Evolutionary conservation across 495 filamentous ascomycete species (phyloP), one percentile per base, ranked within the genome.

Genomic region (Acidiella bohemica): DNA sequence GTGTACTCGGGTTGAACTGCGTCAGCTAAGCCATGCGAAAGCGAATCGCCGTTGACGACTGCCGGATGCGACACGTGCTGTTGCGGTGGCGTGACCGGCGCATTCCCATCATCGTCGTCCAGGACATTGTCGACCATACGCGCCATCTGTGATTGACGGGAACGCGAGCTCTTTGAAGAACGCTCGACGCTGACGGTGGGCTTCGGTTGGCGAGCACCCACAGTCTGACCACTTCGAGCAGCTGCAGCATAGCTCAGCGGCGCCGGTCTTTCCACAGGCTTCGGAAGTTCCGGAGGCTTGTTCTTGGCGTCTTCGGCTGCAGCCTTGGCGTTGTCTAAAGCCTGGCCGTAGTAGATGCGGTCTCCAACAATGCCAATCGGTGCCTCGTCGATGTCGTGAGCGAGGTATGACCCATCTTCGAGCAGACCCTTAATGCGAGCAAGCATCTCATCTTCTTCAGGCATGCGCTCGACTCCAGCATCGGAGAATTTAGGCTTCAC

Each of bases 381-480:
- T 5, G 44, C 58, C 25, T 59, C 72, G 2, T 46, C 70, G 43
- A 72, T 70, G 50, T 68, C 63, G 25, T 67, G 57, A 21, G 72
- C 68, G 11, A 82, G 57, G 39, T 67, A 60, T 21, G 80, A 56
- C 13, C 72, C 80, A 58, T 79, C 79, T 16, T 74, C 66, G 5
- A 87, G 62, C 19, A 86, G 65, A 46, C 78, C 78, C 21, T 68
- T 67, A 38, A 84, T 68, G 29, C 81, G 67, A 36, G 74, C 73
- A 11, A 80, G 65, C 76, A 78, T 81, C 57, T 87, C 81, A 32
- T 73, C 64, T 39, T 78, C 78, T 0, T 74, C 72, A 45, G 78
- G 72, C 36, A 66, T 66, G 43, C 72, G 64, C 46, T 76, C 67
- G 18, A 76, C 57, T 20, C 65, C 68, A 33, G 54, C 50, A 41